A percentile compares a stretch with the other conserved stretches of the same genome.
Conservation (phyloP, 768 basidiomycete genomes). For the Boletus edulis region DNA sequence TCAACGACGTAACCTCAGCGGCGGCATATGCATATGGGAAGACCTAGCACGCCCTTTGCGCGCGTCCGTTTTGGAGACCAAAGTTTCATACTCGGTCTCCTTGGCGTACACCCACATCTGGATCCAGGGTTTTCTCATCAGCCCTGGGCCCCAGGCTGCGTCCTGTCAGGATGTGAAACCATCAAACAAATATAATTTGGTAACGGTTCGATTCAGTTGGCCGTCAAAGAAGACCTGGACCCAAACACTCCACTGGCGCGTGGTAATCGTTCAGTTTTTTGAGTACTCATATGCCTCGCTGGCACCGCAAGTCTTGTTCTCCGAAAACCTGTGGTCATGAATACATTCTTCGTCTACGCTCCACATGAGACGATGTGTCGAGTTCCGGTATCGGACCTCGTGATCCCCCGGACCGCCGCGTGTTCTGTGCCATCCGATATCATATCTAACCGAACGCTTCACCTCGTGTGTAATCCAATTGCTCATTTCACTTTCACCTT, state of each 20-base stretch:
- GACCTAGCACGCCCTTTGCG: slow-evolving; percentile 30
- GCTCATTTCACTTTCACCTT: slow-evolving; percentile 14
- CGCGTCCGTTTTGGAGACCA: slow-evolving; percentile 17
- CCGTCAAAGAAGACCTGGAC: slow-evolving; percentile 25
- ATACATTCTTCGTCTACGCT: not conserved
- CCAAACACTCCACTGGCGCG: slow-evolving; percentile 25
- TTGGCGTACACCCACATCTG: slow-evolving; percentile 13
- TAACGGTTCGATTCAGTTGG: slow-evolving; percentile 17
- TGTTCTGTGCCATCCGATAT: slow-evolving; percentile 9
- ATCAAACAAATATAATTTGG: slow-evolving; percentile 18
- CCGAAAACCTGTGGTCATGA: slow-evolving; percentile 15
- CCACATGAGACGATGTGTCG: not conserved
- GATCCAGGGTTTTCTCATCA: slow-evolving; percentile 24
- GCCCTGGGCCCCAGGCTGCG: slow-evolving; percentile 15
- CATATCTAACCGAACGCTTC: slow-evolving; percentile 29
- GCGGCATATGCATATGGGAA: slow-evolving; percentile 21
- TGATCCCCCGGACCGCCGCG: slow-evolving; percentile 14
- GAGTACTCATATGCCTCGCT: not conserved
- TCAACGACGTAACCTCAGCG: slow-evolving; percentile 10
- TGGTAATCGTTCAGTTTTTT: slow-evolving; percentile 24
- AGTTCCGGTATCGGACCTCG: slow-evolving; percentile 26
- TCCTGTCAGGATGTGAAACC: slow-evolving; percentile 12
- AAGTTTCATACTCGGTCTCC: slow-evolving; percentile 13
- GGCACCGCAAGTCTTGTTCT: slow-evolving; percentile 2
- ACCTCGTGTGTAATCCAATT: slow-evolving; percentile 6